Conservation (phyloP, 1,284 basidiomycete genomes). For the Hemileccinum hortonii region DNA sequence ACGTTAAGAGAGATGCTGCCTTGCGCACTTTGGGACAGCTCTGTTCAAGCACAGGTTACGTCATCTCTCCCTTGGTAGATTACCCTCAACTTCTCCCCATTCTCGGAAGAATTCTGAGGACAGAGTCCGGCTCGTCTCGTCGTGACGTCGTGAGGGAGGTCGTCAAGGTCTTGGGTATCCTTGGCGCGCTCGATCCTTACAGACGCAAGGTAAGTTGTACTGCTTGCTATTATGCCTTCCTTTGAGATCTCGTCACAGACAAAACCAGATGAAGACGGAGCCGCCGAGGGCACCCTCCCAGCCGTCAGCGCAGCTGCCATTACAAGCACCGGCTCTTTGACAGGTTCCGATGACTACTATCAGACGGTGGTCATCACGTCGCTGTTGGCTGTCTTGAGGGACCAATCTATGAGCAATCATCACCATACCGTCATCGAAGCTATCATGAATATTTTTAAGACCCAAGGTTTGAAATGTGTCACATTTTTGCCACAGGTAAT, state of each 20-base stretch:
- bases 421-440: conserved; percentile 97
- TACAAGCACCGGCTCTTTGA: conserved; percentile 43
- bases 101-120: conserved; percentile 83
- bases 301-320: conserved; percentile 60
- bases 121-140: conserved; percentile 80
- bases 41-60: conserved; percentile 94
- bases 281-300: conserved; percentile 66
- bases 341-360: conserved; percentile 90
- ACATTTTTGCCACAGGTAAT: conserved; percentile 90
- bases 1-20: conserved; percentile 90
- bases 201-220: conserved; percentile 71
- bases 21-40: conserved; percentile 93
- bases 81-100: conserved; percentile 90
- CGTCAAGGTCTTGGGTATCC: conserved; percentile 90
- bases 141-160: conserved; percentile 92
- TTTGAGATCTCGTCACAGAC: conserved; percentile 41
- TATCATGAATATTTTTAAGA: conserved; percentile 99
- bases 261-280: conserved; percentile 74
- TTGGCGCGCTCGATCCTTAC: conserved; percentile 98
- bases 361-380: conserved; percentile 95
- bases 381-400: conserved; percentile 85
- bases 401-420: conserved; percentile 80
- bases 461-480: conserved; percentile 95
- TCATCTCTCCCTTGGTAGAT: conserved; percentile 88
- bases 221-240: neutral